Percentiles rank a stretch among this genome's conserved stretches.
Evolutionary conservation across 306 rosid genomes (phyloP).

Genomic region (Alnus rubra): DNA sequence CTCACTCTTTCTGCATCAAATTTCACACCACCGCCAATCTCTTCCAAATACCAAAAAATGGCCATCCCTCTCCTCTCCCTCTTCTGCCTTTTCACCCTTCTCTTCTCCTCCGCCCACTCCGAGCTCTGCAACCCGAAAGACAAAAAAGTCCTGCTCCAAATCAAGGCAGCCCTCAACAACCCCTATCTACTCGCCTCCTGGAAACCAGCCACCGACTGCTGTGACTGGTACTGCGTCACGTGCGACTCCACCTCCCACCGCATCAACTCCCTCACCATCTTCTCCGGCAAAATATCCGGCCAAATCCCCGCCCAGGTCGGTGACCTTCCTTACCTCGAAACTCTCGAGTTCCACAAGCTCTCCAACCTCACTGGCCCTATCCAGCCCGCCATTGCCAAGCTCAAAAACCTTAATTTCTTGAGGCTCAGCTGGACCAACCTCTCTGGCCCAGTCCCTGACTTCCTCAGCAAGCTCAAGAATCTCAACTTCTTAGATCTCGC

Average conservation of each 20-base stretch:
- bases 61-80: not conserved
- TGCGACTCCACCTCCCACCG: constrained; percentile 65
- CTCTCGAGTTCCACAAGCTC: constrained; percentile 55
- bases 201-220: constrained; percentile 61
- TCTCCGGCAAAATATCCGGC: constrained; percentile 42
- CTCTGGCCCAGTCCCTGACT: constrained; percentile 61
- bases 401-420: constrained; percentile 46
- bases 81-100: constrained; percentile 15
- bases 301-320: constrained; percentile 67
- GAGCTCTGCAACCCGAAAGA: constrained; percentile 65
- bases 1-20: not conserved
- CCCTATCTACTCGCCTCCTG: constrained; percentile 66
- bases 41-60: constrained; percentile 7
- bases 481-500: constrained; percentile 48
- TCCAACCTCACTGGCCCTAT: constrained; percentile 63
- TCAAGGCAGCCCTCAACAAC: constrained; percentile 65
- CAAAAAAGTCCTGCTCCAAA: constrained; percentile 64
- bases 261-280: constrained; percentile 50
- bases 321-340: constrained; percentile 58
- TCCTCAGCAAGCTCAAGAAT: constrained; percentile 53
- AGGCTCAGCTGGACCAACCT: constrained; percentile 51
- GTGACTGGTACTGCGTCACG: constrained; percentile 58
- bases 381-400: constrained; percentile 59
- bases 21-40: not conserved
- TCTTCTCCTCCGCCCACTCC: constrained; percentile 36